Evolutionary conservation across 2,329 filamentous ascomycete species (phyloP).

Genomic region (Metarhizium humberi): DNA sequence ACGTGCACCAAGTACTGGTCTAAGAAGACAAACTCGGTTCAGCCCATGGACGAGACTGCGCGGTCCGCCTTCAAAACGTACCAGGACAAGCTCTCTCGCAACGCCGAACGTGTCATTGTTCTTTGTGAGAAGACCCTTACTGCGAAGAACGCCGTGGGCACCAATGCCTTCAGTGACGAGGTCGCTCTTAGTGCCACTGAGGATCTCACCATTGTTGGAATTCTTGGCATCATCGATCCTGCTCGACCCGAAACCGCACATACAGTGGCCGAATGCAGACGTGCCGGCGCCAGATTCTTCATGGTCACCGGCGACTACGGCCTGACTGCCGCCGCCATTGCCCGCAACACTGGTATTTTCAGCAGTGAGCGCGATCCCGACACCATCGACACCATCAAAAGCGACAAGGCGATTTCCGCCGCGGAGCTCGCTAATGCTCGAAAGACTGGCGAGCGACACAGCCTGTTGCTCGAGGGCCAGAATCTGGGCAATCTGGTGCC

Average conservation of each 20-base stretch:
- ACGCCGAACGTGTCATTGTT: slow-evolving; percentile 34
- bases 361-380: slow-evolving; percentile 37
- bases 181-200: slow-evolving; percentile 28
- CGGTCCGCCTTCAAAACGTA: slow-evolving; percentile 23
- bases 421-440: slow-evolving; percentile 13
- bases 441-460: slow-evolving; percentile 11
- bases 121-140: slow-evolving; percentile 28
- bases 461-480: slow-evolving; percentile 43
- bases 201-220: slow-evolving; percentile 38
- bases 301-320: slow-evolving; percentile 41
- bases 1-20: slow-evolving; percentile 28
- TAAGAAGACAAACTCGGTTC: slow-evolving; percentile 17
- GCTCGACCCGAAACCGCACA: slow-evolving; percentile 32
- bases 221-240: slow-evolving; percentile 41
- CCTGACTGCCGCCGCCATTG: slow-evolving; percentile 56
- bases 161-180: slow-evolving; percentile 42
- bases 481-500: slow-evolving; percentile 44
- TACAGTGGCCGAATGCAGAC: slow-evolving; percentile 32
- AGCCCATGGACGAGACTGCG: slow-evolving; percentile 24
- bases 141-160: slow-evolving; percentile 18
- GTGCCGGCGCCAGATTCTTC: slow-evolving; percentile 34
- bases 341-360: slow-evolving; percentile 55
- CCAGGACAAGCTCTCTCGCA: slow-evolving; percentile 30
- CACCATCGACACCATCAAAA: slow-evolving; percentile 17
- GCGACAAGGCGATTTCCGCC: slow-evolving; percentile 4